A percentile compares a stretch with the other conserved stretches of the same genome.
Conservation (phyloP, 164 flowering plant species). For the Vitis cinerea region DNA sequence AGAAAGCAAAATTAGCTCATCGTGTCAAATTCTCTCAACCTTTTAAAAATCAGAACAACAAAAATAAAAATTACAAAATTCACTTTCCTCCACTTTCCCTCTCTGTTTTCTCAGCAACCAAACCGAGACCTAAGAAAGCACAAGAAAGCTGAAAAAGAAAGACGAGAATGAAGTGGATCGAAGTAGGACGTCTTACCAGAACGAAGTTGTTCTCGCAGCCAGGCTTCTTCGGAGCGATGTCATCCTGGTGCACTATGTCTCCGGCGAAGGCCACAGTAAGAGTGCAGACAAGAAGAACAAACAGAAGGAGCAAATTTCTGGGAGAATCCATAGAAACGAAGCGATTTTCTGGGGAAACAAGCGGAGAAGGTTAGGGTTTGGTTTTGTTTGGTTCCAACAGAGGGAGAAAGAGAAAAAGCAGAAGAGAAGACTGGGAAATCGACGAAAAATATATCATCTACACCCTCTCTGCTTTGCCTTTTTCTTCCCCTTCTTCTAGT, state of each 20-base stretch:
- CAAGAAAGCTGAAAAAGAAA: slow-evolving; percentile 3
- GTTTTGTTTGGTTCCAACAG: not conserved
- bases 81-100: not conserved
- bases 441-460: no score
- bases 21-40: no score
- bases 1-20: no score
- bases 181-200: slow-evolving; percentile 21
- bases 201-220: slow-evolving; percentile 48
- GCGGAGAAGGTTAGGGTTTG: not conserved
- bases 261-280: slow-evolving; percentile 27
- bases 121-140: not conserved
- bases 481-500: no score
- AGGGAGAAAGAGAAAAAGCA: no score
- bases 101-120: slow-evolving; percentile 12
- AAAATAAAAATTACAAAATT: not conserved
- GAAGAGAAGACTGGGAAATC: no score
- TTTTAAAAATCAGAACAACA: no score
- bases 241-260: slow-evolving; percentile 46
- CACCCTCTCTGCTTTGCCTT: no score
- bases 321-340: slow-evolving; percentile 13
- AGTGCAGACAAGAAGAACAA: slow-evolving; percentile 8
- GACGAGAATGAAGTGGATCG: not conserved
- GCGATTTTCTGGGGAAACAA: not conserved
- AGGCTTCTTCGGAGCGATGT: slow-evolving; percentile 36
- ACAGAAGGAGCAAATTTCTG: slow-evolving; percentile 5